phyloP scores from a whole-genome alignment of 1,284 basidiomycete species.

The Microbotryomycetes sp. region DNA sequence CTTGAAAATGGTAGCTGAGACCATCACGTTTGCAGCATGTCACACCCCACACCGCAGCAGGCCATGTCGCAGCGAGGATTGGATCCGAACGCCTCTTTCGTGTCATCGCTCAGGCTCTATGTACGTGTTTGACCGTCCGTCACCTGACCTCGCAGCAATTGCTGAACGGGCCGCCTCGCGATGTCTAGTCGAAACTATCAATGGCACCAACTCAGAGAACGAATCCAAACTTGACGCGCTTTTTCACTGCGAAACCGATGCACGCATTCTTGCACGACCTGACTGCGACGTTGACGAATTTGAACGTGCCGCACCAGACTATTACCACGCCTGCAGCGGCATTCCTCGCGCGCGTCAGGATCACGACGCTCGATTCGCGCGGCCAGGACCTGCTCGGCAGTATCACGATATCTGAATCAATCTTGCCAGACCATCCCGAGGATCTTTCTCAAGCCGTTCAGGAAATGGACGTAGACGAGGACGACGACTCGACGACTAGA shows the following conservation, averaged over 20 bases:
- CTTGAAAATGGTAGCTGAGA: too few relatives aligned
- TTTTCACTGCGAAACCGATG: slow-evolving; percentile 24
- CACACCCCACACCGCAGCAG: slow-evolving; percentile 3
- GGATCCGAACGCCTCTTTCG: slow-evolving; percentile 21
- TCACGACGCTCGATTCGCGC: slow-evolving; percentile 12
- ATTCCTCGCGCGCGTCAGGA: slow-evolving; percentile 8
- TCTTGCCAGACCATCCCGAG: slow-evolving; percentile 3
- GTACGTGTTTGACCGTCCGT: slow-evolving; percentile 1
- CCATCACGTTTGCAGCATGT: background rate
- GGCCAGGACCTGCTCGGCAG: slow-evolving; percentile 3
- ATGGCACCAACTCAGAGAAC: slow-evolving; percentile 35
- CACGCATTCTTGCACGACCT: slow-evolving; percentile 8
- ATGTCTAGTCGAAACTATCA: slow-evolving; percentile 30
- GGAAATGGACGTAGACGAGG: slow-evolving; percentile 15
- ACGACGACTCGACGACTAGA: background rate
- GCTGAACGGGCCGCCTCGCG: background rate
- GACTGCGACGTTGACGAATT: background rate
- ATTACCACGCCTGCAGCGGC: background rate
- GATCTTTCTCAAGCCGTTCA: too few relatives aligned
- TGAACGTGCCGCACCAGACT: background rate
- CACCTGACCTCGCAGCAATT: background rate
- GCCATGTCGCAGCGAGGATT: slow-evolving; percentile 15
- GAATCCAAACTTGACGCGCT: slow-evolving; percentile 30
- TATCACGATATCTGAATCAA: slow-evolving; percentile 6
- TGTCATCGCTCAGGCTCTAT: slow-evolving; percentile 27